Evolutionary conservation across 768 basidiomycete species (phyloP).

Genomic region (Lactarius deliciosus): DNA sequence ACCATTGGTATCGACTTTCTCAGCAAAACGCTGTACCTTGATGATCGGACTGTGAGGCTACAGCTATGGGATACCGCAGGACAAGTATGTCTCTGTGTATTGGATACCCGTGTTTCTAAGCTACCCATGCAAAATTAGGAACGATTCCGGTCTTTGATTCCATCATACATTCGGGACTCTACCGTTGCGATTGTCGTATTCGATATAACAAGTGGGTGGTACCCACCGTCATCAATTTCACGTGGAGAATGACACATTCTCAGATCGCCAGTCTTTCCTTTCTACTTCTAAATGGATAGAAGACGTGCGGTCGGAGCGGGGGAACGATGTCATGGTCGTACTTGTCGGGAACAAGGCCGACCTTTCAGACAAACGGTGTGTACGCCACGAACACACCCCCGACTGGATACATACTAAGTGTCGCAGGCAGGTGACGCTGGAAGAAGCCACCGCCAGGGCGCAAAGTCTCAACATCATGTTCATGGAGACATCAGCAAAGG

Average conservation of each 20-base stretch:
- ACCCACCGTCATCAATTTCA: neutral
- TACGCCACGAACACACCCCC: constrained; percentile 18
- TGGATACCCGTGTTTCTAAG: constrained; percentile 2
- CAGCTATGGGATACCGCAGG: constrained; percentile 99
- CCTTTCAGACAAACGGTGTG: constrained; percentile 95
- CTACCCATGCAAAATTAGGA: constrained; percentile 52
- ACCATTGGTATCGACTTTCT: constrained; percentile 99
- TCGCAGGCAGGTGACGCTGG: constrained; percentile 93
- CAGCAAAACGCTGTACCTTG: constrained; percentile 99
- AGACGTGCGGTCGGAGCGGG: constrained; percentile 95
- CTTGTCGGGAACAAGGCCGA: constrained; percentile 99
- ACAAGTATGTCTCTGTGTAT: constrained; percentile 52
- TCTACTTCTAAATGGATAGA: constrained; percentile 99
- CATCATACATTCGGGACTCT: constrained; percentile 98
- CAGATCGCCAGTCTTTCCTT: constrained; percentile 96
- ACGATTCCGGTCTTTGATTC: constrained; percentile 95
- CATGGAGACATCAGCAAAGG: constrained; percentile 99
- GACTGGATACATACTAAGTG: constrained; percentile 6
- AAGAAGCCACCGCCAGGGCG: constrained; percentile 91
- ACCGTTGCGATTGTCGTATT: constrained; percentile 99
- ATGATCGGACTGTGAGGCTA: constrained; percentile 95
- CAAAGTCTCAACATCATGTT: constrained; percentile 94
- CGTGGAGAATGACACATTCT: neutral
- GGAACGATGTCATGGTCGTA: constrained; percentile 97
- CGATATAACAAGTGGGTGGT: constrained; percentile 89